Percentiles rank a stretch among this genome's conserved stretches.
These are phyloP conservation scores for Westerdykella aurantiaca DNA, from an alignment of 2,329 filamentous ascomycete genomes.

Conservation along the genomic window DNA sequence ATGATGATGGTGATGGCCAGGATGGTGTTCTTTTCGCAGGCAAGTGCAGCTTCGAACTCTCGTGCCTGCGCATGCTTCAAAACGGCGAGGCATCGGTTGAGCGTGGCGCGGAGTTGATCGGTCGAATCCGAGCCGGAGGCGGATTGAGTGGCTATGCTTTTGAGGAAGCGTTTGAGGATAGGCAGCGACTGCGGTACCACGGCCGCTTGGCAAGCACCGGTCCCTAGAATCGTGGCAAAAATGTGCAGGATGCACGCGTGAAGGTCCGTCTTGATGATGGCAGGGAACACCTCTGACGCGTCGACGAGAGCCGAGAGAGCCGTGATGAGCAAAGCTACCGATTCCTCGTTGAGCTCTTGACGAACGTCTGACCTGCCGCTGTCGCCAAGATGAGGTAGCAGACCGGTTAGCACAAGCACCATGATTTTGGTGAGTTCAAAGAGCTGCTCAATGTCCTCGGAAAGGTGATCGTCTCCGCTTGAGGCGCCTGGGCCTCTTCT, in stretches of 20 bases:
- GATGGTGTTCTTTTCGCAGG: constrained; percentile 89
- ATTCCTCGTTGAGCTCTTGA: constrained; percentile 80
- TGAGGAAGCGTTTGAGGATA: constrained; percentile 85
- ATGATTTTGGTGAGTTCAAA: constrained; percentile 97
- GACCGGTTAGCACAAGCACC: constrained; percentile 80
- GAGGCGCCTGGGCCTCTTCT: constrained; percentile 57
- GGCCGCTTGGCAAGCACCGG: constrained; percentile 76
- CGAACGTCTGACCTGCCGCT: constrained; percentile 31
- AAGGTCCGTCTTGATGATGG: constrained; percentile 92
- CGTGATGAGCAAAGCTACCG: constrained; percentile 70
- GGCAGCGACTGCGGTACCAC: constrained; percentile 87
- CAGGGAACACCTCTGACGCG: constrained; percentile 89
- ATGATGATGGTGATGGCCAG: constrained; percentile 85
- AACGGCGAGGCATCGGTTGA: constrained; percentile 77
- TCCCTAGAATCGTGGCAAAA: constrained; percentile 86
- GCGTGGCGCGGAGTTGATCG: constrained; percentile 71
- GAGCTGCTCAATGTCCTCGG: constrained; percentile 94
- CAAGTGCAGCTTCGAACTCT: constrained; percentile 68
- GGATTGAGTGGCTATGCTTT: constrained; percentile 55
- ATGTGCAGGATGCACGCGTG: constrained; percentile 97
- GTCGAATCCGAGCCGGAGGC: constrained; percentile 49
- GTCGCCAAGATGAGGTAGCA: constrained; percentile 76
- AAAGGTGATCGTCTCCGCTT: constrained; percentile 64
- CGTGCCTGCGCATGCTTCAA: constrained; percentile 70
- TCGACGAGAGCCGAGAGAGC: constrained; percentile 86